Evolutionary conservation across 768 basidiomycete genomes (phyloP), one percentile per base, ranked within the genome.

Genomic region (Rhodotorula kratochvilovae): DNA sequence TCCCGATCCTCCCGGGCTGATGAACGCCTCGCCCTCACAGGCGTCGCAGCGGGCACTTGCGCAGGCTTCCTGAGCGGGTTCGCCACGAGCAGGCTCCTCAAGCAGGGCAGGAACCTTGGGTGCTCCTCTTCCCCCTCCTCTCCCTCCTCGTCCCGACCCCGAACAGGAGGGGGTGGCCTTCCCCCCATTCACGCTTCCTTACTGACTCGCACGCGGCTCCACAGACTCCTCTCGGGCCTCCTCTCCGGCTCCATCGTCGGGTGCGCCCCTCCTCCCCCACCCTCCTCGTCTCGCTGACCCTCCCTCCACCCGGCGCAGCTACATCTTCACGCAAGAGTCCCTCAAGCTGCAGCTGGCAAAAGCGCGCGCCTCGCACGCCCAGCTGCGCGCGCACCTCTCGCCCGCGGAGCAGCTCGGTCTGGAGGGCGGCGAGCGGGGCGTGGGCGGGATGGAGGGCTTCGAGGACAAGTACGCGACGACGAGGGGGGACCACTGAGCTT

Each of bases 401-500:
- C 33, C 33, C 50, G 25, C 25, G 17, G 7, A 27, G 17, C 63
- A 42, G 11, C 36, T 27, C n/a, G 53, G 42, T 2, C 29, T 56
- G 21, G 46, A 48, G 27, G n/a, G 27, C 8, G 5, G 66, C 13
- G 70, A 71, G 43, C 11, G 61, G 3, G 70, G 70, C 19, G 29
- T 45, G 1, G n/a, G n/a, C 23, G 70, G 70, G 17, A 50, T 56
- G 43, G 70, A 71, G 35, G 48, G n/a, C 35, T 42, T 67, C 25
- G 31, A 60, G n/a, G 70, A 71, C 56, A 59, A 56, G 70, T 71
- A 71, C 29, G 39, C 46, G 48, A 63, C 56, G 50, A 67, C 70
- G 23, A 54, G 66, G 43, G 70, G 70, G 16, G 70, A 71, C n/a
- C 70, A 71, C 36, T 71, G 55, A 63, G 57, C n/a, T n/a, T n/a